A percentile compares a stretch with the other conserved stretches of the same genome.
These are phyloP conservation scores for Paracamarosporium sp. DNA, from an alignment of 2,329 filamentous ascomycete genomes.

Conservation along the genomic window DNA sequence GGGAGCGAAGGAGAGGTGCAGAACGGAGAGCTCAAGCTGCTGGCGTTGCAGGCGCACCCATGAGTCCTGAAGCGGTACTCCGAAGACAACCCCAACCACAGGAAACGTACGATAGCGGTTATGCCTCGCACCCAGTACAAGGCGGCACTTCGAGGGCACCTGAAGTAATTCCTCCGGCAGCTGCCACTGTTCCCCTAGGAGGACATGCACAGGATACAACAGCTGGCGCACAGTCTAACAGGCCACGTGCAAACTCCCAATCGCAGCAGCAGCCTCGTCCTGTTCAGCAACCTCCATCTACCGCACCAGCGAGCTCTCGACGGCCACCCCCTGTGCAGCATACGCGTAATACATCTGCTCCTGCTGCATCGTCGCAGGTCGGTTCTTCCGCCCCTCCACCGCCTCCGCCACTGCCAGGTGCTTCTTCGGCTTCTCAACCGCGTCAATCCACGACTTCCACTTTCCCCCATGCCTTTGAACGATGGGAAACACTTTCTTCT, in stretches of 20 bases:
- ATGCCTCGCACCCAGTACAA: slow-evolving; percentile 32
- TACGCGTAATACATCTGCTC: slow-evolving; percentile 38
- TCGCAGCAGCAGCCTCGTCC: slow-evolving; percentile 45
- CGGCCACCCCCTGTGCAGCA: slow-evolving; percentile 39
- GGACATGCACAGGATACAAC: slow-evolving; percentile 31
- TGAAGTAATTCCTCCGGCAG: slow-evolving; percentile 24
- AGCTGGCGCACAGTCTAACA: slow-evolving; percentile 35
- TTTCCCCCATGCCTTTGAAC: slow-evolving; percentile 96
- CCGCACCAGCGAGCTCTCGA: slow-evolving; percentile 32
- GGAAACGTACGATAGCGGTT: slow-evolving; percentile 34
- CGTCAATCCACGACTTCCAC: slow-evolving; percentile 61
- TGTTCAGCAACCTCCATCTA: slow-evolving; percentile 31
- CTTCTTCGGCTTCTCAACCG: slow-evolving; percentile 32
- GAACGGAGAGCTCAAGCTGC: slow-evolving; percentile 67
- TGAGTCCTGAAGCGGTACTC: slow-evolving; percentile 32
- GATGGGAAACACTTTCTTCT: slow-evolving; percentile 95
- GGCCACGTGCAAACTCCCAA: slow-evolving; percentile 41
- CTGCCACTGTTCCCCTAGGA: slow-evolving; percentile 25
- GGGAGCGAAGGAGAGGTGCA: slow-evolving; percentile 57
- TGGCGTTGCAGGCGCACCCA: slow-evolving; percentile 56
- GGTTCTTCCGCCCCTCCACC: slow-evolving; percentile 36
- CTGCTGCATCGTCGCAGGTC: slow-evolving; percentile 39
- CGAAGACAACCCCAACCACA: slow-evolving; percentile 38
- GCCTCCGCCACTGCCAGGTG: slow-evolving; percentile 31
- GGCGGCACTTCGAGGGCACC: slow-evolving; percentile 37